Conservation (phyloP, 257 asterid genomes). For the Knoxia roxburghii region DNA sequence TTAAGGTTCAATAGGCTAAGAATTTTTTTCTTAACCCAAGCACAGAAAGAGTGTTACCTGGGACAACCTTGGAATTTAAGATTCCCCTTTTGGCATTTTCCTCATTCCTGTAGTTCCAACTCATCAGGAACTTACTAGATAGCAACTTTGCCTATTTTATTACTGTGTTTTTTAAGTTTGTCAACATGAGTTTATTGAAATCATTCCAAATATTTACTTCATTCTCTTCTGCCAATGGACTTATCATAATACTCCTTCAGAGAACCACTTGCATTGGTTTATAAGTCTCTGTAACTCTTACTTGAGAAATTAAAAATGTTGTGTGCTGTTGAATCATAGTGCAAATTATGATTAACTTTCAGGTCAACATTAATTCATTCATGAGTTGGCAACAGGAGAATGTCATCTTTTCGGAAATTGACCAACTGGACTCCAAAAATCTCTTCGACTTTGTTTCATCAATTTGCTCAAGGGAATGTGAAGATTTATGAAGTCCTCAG, state of each 20-base stretch:
- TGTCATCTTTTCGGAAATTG: conserved; percentile 38
- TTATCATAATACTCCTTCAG: not conserved
- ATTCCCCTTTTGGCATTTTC: too few species aligned
- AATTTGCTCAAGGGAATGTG: conserved; percentile 11
- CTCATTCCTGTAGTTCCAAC: too few species aligned
- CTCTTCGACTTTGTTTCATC: conserved; percentile 23
- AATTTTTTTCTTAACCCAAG: too few species aligned
- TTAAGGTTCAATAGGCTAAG: too few species aligned
- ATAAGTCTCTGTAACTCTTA: not conserved
- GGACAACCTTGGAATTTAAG: too few species aligned
- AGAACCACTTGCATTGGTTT: not conserved
- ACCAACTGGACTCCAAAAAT: conserved; percentile 19
- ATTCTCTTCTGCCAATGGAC: too few species aligned
- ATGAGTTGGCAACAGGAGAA: conserved; percentile 20
- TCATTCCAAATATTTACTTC: too few species aligned
- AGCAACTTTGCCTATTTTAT: too few species aligned
- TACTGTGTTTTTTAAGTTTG: too few species aligned
- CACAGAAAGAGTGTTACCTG: too few species aligned
- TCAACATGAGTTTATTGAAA: too few species aligned
- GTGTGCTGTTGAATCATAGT: not conserved
- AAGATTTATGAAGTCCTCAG: conserved; percentile 18
- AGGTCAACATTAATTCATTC: not conserved
- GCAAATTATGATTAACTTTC: not conserved
- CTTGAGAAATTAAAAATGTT: not conserved
- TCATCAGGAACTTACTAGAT: too few species aligned